These are phyloP conservation scores for Candida labiduridarum DNA, from an alignment of 1,139 yeast species.

Conservation along the genomic window DNA sequence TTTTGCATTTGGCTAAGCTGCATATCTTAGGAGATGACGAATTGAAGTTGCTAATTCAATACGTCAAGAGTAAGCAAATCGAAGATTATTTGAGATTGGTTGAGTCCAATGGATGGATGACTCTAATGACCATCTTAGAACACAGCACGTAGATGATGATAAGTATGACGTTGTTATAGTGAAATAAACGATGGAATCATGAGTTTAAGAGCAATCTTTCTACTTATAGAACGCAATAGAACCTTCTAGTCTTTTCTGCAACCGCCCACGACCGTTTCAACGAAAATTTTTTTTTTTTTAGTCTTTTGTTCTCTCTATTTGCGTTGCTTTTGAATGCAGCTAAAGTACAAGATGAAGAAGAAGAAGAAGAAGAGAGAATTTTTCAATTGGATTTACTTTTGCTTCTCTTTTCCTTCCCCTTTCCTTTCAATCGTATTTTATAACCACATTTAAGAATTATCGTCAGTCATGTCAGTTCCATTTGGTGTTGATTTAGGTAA, in stretches of 20 bases:
- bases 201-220: not conserved
- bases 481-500: constrained; percentile 99
- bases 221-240: constrained; percentile 4
- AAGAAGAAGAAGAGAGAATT: not conserved
- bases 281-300: constrained; percentile 2
- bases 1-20: constrained; percentile 56
- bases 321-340: not conserved
- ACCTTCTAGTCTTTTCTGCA: constrained; percentile 7
- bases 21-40: constrained; percentile 59
- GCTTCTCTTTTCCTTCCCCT: not conserved
- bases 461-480: constrained; percentile 61
- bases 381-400: constrained; percentile 4
- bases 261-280: constrained; percentile 4
- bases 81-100: constrained; percentile 56
- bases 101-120: constrained; percentile 76
- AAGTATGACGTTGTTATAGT: no score
- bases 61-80: constrained; percentile 38
- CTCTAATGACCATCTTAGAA: constrained; percentile 61
- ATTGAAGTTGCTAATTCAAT: constrained; percentile 45
- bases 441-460: not conserved
- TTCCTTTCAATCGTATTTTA: not conserved
- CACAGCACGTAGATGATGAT: constrained; percentile 26
- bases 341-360: not conserved
- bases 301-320: not conserved
- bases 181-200: not conserved